Conservation (phyloP, 768 basidiomycete species). For the Saitozyma sp. region DNA sequence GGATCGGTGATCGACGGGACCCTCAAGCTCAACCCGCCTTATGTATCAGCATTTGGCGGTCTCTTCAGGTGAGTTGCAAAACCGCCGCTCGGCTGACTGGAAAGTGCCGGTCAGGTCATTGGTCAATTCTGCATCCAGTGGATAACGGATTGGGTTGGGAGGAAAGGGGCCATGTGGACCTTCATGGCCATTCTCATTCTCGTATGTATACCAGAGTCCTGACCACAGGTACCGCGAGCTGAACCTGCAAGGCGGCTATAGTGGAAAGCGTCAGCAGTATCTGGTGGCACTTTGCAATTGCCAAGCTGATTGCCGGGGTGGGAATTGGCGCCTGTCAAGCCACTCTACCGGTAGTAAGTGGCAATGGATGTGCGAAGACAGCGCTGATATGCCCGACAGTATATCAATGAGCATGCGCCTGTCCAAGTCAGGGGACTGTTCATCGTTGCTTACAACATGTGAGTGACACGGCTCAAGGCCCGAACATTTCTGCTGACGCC, state of each 20-base stretch:
- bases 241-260: slow-evolving; percentile 16
- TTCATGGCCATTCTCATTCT: slow-evolving; percentile 19
- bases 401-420: slow-evolving; percentile 38
- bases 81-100: not conserved
- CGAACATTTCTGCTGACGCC: not conserved
- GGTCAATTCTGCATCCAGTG: slow-evolving; percentile 30
- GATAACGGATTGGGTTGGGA: slow-evolving; percentile 25
- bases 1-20: not conserved
- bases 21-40: not conserved
- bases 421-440: slow-evolving; percentile 33
- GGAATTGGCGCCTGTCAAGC: slow-evolving; percentile 35
- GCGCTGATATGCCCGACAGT: slow-evolving; percentile 5
- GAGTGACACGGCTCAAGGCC: not conserved
- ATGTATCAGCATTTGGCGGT: slow-evolving; percentile 6
- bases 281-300: slow-evolving; percentile 35
- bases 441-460: slow-evolving; percentile 25
- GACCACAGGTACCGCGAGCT: not conserved
- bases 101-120: slow-evolving; percentile 33
- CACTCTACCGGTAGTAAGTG: slow-evolving; percentile 28
- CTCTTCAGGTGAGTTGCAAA: not conserved
- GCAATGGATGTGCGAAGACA: not conserved
- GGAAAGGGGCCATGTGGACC: slow-evolving; percentile 25
- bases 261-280: slow-evolving; percentile 24
- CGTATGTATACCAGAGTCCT: slow-evolving; percentile 3
- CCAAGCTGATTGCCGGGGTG: slow-evolving; percentile 31